Conservation (phyloP, 305 asterid genomes). For the Fraxinus angustifolia region DNA sequence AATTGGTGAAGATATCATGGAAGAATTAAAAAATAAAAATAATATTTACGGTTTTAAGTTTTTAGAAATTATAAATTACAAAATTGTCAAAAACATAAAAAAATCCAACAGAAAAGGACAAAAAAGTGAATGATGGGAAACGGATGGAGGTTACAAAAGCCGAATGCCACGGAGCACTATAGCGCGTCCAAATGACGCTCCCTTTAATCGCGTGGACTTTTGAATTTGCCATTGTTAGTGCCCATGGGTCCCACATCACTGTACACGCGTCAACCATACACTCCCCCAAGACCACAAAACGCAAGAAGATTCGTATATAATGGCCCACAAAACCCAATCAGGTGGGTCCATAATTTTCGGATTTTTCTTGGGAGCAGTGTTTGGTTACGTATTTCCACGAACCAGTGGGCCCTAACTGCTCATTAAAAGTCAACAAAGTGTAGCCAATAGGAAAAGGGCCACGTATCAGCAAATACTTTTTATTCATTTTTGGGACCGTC, state of each 20-base stretch:
- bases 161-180: neutral
- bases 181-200: neutral
- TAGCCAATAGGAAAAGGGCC: neutral
- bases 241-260: neutral
- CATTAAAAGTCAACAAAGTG: neutral
- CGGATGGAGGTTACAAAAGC: neutral
- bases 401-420: neutral
- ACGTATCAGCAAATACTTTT: neutral
- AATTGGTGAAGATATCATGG: neutral
- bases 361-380: neutral
- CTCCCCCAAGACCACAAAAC: neutral
- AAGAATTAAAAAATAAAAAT: neutral
- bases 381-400: neutral
- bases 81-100: neutral
- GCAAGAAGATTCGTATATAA: neutral
- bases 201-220: neutral
- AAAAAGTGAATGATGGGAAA: neutral
- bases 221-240: neutral
- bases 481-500: neutral
- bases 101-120: neutral
- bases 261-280: conserved; percentile 2
- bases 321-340: neutral
- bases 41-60: neutral
- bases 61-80: neutral
- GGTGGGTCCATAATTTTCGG: neutral